These are phyloP conservation scores for Phytophthora megakarya DNA, from an alignment of 352 stramenopile species.

Conservation along the genomic window DNA sequence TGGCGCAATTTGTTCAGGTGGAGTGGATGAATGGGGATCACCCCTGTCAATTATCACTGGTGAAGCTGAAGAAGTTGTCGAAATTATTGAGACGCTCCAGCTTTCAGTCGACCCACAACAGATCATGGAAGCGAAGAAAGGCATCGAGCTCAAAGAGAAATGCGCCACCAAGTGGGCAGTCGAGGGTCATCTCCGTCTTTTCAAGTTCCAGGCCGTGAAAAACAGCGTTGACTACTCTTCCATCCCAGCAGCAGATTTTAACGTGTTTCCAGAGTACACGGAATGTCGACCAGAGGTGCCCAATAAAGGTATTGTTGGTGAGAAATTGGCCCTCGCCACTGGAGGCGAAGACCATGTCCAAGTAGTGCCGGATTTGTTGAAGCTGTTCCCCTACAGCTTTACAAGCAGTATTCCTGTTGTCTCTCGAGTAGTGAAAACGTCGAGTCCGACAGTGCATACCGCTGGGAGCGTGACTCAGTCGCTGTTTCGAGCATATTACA, in stretches of 20 bases:
- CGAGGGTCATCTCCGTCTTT: constrained; percentile 22
- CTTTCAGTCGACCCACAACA: constrained; percentile 21
- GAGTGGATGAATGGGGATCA: constrained; percentile 32
- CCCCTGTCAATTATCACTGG: constrained; percentile 30
- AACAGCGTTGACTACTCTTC: constrained; percentile 37
- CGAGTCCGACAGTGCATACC: constrained; percentile 25
- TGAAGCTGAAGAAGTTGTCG: constrained; percentile 20
- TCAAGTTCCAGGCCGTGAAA: constrained; percentile 37
- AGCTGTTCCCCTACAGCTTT: constrained; percentile 34
- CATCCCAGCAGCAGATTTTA: constrained; percentile 35
- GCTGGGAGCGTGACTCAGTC: constrained; percentile 30
- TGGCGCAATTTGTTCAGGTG: constrained; percentile 26
- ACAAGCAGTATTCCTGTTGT: constrained; percentile 24
- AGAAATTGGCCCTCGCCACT: constrained; percentile 32
- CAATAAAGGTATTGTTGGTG: constrained; percentile 16
- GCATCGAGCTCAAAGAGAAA: constrained; percentile 13
- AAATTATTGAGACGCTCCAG: constrained; percentile 24
- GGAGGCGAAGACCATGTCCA: constrained; percentile 21
- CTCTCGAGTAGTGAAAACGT: constrained; percentile 17
- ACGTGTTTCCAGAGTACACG: constrained; percentile 35
- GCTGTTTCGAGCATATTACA: constrained; percentile 33
- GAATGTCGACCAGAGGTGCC: constrained; percentile 28
- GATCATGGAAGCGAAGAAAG: constrained; percentile 22
- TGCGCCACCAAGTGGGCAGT: constrained; percentile 34
- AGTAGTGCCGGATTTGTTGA: constrained; percentile 32